Base-by-base conservation (phyloP, 768 basidiomycete genomes). In the Cyclocybe cylindracea region DNA sequence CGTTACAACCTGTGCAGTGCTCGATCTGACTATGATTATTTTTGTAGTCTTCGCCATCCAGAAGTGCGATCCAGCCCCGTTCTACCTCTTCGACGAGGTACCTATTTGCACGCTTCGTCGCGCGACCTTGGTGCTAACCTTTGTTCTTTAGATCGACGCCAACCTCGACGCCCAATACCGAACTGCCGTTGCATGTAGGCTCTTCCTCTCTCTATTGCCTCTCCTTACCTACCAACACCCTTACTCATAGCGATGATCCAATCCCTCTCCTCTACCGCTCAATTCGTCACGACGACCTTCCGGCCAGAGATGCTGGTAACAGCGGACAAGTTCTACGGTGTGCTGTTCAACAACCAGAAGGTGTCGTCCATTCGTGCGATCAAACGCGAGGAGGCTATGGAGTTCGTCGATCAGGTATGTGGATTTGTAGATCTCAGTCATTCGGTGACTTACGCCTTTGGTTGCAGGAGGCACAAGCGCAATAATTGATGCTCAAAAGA, bases 281-380 rank as follows among this genome's bases (percentile, higher is more conserved):
- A 99, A 68, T 98, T 98, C 71, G 95, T 99, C 66, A 96, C 93
- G 32, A 99, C 97, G 2, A 99, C 97, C 2, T 99, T 99, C 83
- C 82, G 95, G 51, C 91, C 95, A 0, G 97, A 99, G 72, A 94
- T 99, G 90, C 77, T 98, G 51, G 89, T 91, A 2, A 89, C 90
- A 0, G 94, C 95, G 0, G 95, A 98, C 69, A 94, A 96, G 65
- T 98, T 96, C 67, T 98, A 98, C 56, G 97, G 97, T 10, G 97
- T 98, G 8, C 72, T 96, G 53, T 98, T 97, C 74, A 93, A 96
- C 69, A 92, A 89, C 61, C 91, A 96, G 65, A 98, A 98, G 67
- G 87, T 98, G 52, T 93, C 90, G 48, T 89, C 89, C 0, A 94
- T 98, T 40, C 79, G 87, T 34, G 78, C 83, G 35, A 98, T 98